phyloP scores from a whole-genome alignment of 2,329 filamentous ascomycete species.

The Neophaeococcomyces mojaviensis region DNA sequence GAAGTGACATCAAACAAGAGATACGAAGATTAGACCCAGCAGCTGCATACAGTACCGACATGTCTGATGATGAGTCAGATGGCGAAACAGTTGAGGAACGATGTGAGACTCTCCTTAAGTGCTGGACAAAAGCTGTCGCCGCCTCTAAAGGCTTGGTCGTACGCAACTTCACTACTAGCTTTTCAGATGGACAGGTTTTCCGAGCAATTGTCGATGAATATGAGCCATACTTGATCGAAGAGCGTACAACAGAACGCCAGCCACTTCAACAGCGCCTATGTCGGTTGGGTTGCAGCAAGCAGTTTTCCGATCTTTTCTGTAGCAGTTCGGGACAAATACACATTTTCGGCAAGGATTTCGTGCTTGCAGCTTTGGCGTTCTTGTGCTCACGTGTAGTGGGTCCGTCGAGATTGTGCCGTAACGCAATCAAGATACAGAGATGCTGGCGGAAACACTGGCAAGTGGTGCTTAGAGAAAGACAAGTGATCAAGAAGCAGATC shows the following conservation, averaged over 20 bases:
- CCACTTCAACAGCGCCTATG: constrained; percentile 14
- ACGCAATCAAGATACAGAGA: constrained; percentile 47
- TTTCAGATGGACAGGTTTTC: constrained; percentile 49
- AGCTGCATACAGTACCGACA: constrained; percentile 10
- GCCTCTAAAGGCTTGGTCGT: constrained; percentile 39
- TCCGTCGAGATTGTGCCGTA: constrained; percentile 41
- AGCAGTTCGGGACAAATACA: constrained; percentile 15
- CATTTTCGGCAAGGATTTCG: constrained; percentile 49
- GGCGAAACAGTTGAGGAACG: constrained; percentile 24
- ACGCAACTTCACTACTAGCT: constrained; percentile 51
- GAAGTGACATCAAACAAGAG: constrained; percentile 47
- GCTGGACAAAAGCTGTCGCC: constrained; percentile 50
- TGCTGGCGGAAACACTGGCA: constrained; percentile 36
- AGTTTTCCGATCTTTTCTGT: constrained; percentile 20
- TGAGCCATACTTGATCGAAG: constrained; percentile 28
- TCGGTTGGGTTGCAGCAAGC: constrained; percentile 18
- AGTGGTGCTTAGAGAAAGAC: constrained; percentile 3
- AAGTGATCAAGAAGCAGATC: constrained; percentile 2
- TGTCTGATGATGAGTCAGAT: constrained; percentile 18
- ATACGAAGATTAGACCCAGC: constrained; percentile 33
- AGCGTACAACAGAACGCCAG: background rate
- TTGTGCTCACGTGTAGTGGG: constrained; percentile 52
- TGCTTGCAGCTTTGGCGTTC: constrained; percentile 50
- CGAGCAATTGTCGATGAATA: constrained; percentile 52
- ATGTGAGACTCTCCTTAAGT: constrained; percentile 39